phyloP scores from a whole-genome alignment of 2,329 filamentous ascomycete genomes.

The Stylonectria norvegica region DNA sequence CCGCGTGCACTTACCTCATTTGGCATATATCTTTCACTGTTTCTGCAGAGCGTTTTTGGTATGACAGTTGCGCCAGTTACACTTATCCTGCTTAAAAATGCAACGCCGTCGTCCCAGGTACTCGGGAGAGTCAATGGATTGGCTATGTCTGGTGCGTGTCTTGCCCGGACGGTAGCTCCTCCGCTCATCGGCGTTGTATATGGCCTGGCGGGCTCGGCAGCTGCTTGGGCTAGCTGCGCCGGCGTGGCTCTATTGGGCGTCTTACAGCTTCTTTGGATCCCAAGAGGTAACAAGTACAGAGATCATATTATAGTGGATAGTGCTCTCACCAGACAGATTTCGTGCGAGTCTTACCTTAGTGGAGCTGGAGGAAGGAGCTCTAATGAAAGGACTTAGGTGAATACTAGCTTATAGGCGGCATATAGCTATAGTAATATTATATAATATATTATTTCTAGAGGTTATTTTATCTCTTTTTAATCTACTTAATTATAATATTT shows the following conservation, averaged over 20 bases:
- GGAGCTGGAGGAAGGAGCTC: no score
- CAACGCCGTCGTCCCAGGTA: slow-evolving; percentile 58
- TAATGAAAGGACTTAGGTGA: no score
- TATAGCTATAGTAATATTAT: no score
- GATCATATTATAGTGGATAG: slow-evolving; percentile 18
- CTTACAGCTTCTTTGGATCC: slow-evolving; percentile 21
- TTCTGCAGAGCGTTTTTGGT: slow-evolving; percentile 63
- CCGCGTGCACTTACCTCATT: slow-evolving; percentile 51
- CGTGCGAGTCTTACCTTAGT: no score
- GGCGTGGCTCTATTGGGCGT: slow-evolving; percentile 22
- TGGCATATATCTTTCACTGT: slow-evolving; percentile 63
- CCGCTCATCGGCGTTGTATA: slow-evolving; percentile 67
- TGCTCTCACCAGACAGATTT: slow-evolving; percentile 12
- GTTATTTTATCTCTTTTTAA: no score
- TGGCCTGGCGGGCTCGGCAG: slow-evolving; percentile 50
- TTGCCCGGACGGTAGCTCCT: slow-evolving; percentile 66
- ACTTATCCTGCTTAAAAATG: slow-evolving; percentile 70
- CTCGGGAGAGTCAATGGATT: slow-evolving; percentile 71
- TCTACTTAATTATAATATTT: no score
- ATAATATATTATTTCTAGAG: no score
- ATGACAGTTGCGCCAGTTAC: slow-evolving; percentile 67
- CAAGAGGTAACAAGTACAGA: slow-evolving; percentile 7
- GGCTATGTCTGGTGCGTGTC: slow-evolving; percentile 68
- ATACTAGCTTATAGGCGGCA: no score
- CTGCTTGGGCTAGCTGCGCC: slow-evolving; percentile 40